Conservation (phyloP, 345 rosid species). For the Jatropha curcas region DNA sequence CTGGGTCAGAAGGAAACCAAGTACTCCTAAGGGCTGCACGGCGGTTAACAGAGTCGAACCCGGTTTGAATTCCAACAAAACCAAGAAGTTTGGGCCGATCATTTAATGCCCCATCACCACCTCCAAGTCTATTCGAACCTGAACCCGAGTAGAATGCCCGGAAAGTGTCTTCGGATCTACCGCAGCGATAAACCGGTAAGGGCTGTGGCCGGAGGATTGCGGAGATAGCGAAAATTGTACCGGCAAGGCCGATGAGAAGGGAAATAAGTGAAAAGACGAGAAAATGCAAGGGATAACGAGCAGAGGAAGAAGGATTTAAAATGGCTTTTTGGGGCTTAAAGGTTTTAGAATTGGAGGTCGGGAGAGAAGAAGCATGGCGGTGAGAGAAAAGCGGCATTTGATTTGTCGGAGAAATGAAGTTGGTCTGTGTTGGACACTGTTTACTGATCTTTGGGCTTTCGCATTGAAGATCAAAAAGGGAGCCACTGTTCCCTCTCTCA, state of each 20-base stretch:
- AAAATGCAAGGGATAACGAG: conserved; percentile 41
- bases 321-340: conserved; percentile 42
- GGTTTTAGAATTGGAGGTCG: conserved; percentile 44
- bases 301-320: conserved; percentile 16
- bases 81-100: conserved; percentile 73
- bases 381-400: conserved; percentile 50
- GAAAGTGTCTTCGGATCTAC: conserved; percentile 59
- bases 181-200: conserved; percentile 53
- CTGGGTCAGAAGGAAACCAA: conserved; percentile 81
- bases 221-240: conserved; percentile 56
- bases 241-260: conserved; percentile 59
- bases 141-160: conserved; percentile 41
- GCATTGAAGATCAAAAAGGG: no score
- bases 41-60: conserved; percentile 58
- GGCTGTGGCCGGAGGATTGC: conserved; percentile 36
- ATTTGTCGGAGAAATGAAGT: neutral
- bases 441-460: no score
- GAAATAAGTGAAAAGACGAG: conserved; percentile 54
- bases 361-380: conserved; percentile 40
- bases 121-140: conserved; percentile 38
- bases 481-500: no score
- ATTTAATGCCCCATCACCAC: conserved; percentile 25
- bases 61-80: conserved; percentile 77
- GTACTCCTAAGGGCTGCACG: conserved; percentile 58
- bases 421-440: no score